Evolutionary conservation across 371 early-diverging fungal species (phyloP).

Genomic region (Parasitella parasitica): DNA sequence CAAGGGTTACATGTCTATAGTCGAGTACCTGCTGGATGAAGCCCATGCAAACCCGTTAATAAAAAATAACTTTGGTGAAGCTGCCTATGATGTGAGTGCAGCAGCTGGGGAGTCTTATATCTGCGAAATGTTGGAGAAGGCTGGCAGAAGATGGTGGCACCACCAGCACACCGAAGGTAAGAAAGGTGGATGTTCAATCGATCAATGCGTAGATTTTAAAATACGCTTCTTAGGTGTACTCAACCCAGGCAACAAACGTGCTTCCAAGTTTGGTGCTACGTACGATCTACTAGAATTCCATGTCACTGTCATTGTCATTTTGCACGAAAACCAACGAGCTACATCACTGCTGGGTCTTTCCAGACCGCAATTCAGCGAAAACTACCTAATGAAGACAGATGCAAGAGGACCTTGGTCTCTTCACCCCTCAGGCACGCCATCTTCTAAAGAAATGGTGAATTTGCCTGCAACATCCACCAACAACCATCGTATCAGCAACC

Average conservation of each 20-base stretch:
- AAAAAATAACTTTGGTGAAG: conserved; percentile 68
- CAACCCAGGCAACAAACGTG: conserved; percentile 21
- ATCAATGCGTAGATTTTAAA: background rate
- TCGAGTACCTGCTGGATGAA: conserved; percentile 61
- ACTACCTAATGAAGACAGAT: conserved; percentile 51
- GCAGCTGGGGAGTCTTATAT: conserved; percentile 56
- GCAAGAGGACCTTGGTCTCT: conserved; percentile 62
- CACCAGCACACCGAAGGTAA: conserved; percentile 19
- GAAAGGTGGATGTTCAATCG: background rate
- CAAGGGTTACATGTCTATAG: conserved; percentile 63
- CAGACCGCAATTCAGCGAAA: conserved; percentile 54
- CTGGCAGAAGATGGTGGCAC: conserved; percentile 38
- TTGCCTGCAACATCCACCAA: conserved; percentile 37
- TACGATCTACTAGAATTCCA: conserved; percentile 61
- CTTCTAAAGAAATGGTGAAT: conserved; percentile 51
- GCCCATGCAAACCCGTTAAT: conserved; percentile 62
- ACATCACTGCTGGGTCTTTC: conserved; percentile 48
- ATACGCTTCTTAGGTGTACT: conserved; percentile 5
- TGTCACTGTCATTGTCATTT: conserved; percentile 58
- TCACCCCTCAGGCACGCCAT: conserved; percentile 53
- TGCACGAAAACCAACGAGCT: conserved; percentile 74
- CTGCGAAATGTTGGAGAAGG: conserved; percentile 64
- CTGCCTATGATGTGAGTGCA: conserved; percentile 83
- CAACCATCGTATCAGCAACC: conserved; percentile 21
- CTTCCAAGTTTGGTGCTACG: conserved; percentile 24